Percentiles rank a stretch among this genome's conserved stretches.
Evolutionary conservation across 257 asterid genomes (phyloP).

Genomic region (Forsythia suspensa): DNA sequence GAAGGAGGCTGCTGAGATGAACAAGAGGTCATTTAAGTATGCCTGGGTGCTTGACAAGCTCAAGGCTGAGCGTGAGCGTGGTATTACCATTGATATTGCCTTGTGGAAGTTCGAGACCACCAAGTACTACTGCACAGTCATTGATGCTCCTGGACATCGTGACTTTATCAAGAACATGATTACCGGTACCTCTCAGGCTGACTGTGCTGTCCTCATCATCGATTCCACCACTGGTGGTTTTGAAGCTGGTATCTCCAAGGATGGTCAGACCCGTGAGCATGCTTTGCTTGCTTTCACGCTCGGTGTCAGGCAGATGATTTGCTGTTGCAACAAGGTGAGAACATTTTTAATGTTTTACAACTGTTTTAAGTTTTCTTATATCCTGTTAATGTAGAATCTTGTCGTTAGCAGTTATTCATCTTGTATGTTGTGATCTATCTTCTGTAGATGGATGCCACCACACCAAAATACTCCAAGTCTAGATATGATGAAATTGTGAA

Average conservation of each 20-base stretch:
- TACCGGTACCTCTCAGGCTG: conserved; percentile 45
- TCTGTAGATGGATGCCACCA: conserved; percentile 65
- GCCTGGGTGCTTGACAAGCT: conserved; percentile 56
- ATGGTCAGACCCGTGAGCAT: conserved; percentile 53
- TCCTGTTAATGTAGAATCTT: not conserved
- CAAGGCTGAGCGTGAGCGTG: conserved; percentile 54
- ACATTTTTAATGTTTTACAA: not conserved
- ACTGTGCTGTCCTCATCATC: conserved; percentile 44
- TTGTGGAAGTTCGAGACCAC: conserved; percentile 53
- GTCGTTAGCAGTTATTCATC: not conserved
- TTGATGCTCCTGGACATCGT: conserved; percentile 47
- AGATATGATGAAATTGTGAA: conserved; percentile 61
- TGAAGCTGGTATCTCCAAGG: conserved; percentile 53
- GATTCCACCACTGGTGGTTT: conserved; percentile 55
- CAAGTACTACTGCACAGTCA: conserved; percentile 46
- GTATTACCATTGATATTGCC: conserved; percentile 49
- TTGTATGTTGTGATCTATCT: not conserved
- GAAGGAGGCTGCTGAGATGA: conserved; percentile 51
- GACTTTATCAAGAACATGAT: conserved; percentile 48
- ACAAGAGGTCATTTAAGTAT: conserved; percentile 42
- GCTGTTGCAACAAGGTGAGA: conserved; percentile 44
- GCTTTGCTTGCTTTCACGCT: conserved; percentile 47
- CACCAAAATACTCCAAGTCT: conserved; percentile 62
- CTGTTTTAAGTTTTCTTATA: too few species aligned
- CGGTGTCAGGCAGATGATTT: conserved; percentile 50